phyloP scores from a whole-genome alignment of 2,329 filamentous ascomycete genomes.

The Alternaria consortialis region DNA sequence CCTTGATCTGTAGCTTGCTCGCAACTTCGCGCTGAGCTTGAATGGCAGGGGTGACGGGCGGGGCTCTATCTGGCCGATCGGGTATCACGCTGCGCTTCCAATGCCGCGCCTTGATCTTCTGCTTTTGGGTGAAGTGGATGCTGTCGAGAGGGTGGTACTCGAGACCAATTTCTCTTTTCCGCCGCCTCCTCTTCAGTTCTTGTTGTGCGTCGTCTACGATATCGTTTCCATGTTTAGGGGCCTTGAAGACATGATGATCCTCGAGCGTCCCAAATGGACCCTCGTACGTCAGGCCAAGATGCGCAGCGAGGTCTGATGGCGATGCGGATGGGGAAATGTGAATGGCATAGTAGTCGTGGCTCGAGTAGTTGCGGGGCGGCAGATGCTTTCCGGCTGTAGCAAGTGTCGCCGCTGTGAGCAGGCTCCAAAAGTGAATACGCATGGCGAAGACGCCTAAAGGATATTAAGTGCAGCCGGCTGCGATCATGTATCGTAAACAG shows the following conservation, averaged over 20 bases:
- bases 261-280: conserved; percentile 80
- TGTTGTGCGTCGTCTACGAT: conserved; percentile 61
- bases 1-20: conserved; percentile 74
- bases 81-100: conserved; percentile 64
- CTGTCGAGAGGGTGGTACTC: conserved; percentile 70
- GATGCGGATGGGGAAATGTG: conserved; percentile 74
- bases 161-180: conserved; percentile 65
- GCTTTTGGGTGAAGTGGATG: conserved; percentile 83
- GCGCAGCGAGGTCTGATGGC: conserved; percentile 73
- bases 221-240: conserved; percentile 66
- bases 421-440: conserved; percentile 56
- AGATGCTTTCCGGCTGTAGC: conserved; percentile 49
- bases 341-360: conserved; percentile 92
- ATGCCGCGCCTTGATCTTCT: conserved; percentile 68
- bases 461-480: conserved; percentile 24
- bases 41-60: conserved; percentile 58
- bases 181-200: conserved; percentile 65
- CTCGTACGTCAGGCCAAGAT: conserved; percentile 80
- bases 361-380: conserved; percentile 74
- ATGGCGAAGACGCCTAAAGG: conserved; percentile 28
- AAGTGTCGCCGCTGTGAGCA: conserved; percentile 48
- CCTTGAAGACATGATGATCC: conserved; percentile 85
- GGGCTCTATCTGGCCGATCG: conserved; percentile 22
- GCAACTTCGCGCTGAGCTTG: conserved; percentile 53
- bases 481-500: conserved; percentile 23